A percentile compares a stretch with the other conserved stretches of the same genome.
Evolutionary conservation across 257 asterid species (phyloP).

Genomic region (Asclepias syriaca): DNA sequence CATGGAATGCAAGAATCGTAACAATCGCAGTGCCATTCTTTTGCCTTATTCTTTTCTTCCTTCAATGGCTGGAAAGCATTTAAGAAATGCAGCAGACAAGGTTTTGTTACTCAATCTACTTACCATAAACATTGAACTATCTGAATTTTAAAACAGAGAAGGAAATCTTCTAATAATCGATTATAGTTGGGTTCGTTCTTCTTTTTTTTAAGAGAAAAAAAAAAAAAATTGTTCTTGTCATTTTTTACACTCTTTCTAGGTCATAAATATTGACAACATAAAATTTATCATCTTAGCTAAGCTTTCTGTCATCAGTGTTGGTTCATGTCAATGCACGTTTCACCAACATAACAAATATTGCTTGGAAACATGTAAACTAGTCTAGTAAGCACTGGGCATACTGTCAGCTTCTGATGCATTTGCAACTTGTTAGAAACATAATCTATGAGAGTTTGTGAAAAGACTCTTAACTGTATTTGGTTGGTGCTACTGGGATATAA

Average conservation of each 20-base stretch:
- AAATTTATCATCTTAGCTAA: neutral
- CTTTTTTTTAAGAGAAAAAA: neutral
- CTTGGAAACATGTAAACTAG: neutral
- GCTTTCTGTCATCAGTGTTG: neutral
- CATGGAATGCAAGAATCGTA: conserved; percentile 94
- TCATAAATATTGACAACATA: conserved; percentile 5
- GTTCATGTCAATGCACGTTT: neutral
- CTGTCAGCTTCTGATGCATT: neutral
- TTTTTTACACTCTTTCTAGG: neutral
- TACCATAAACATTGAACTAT: neutral
- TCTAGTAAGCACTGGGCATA: neutral
- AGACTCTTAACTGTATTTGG: neutral
- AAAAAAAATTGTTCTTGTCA: no score
- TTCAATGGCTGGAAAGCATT: conserved; percentile 76
- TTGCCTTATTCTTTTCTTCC: conserved; percentile 90
- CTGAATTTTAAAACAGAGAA: neutral
- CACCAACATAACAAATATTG: neutral
- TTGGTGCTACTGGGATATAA: neutral
- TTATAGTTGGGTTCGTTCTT: neutral
- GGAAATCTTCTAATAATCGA: neutral
- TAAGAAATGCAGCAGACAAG: conserved; percentile 73
- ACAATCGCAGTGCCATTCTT: conserved; percentile 57
- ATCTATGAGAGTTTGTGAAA: neutral
- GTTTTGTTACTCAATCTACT: conserved; percentile 28
- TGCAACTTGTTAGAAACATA: neutral